Conservation (phyloP, 306 rosid species). For the Cicer cuneatum region DNA sequence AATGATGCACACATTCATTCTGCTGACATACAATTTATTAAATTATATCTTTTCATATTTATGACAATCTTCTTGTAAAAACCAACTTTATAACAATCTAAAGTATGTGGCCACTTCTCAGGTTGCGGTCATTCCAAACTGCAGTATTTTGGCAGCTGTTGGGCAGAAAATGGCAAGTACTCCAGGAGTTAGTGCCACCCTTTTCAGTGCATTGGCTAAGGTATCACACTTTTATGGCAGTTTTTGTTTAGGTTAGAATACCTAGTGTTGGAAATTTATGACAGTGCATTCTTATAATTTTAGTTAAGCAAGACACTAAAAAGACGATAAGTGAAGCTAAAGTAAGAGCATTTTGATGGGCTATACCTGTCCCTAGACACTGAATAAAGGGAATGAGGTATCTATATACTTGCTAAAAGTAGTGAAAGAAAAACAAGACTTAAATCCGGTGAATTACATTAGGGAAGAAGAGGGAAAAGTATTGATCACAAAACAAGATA, state of each 20-base stretch:
- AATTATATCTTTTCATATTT: slow-evolving; percentile 20
- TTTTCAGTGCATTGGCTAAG: slow-evolving; percentile 96
- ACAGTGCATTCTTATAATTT: not conserved
- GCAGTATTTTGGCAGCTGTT: slow-evolving; percentile 97
- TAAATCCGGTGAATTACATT: not conserved
- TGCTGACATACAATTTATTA: slow-evolving; percentile 24
- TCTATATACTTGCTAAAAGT: not conserved
- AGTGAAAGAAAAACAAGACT: not conserved
- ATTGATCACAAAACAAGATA: slow-evolving; percentile 6
- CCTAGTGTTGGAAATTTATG: not conserved
- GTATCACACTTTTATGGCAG: slow-evolving; percentile 46
- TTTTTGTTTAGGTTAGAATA: slow-evolving; percentile 25
- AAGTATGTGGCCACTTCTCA: slow-evolving; percentile 48
- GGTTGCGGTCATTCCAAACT: slow-evolving; percentile 85
- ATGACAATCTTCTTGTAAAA: not conserved
- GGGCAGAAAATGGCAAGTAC: slow-evolving; percentile 99
- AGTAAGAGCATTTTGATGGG: not conserved
- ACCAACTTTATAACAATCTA: slow-evolving; percentile 18
- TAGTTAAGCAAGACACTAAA: not conserved
- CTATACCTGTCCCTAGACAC: not conserved
- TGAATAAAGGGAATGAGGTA: not conserved
- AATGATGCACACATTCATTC: not conserved
- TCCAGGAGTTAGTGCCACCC: slow-evolving; percentile 99
- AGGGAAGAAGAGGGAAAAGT: not conserved
- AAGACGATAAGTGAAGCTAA: not conserved